Conservation (phyloP, 805 yeast genomes). For the Komagataella pastoris region DNA sequence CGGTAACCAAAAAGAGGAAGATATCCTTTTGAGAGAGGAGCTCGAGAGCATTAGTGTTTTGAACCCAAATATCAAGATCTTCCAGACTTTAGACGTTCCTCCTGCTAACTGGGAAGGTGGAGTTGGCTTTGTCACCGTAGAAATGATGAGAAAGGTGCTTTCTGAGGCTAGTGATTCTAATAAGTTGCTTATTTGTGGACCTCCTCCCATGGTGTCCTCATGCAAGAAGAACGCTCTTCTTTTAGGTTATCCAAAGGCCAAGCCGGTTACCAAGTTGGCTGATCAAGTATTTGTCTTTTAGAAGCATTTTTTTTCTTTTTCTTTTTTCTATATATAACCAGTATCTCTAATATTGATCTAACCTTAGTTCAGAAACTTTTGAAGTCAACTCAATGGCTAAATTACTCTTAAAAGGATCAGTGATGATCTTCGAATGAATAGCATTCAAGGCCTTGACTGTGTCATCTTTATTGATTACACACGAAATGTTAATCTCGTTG, state of each 20-base stretch:
- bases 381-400: slow-evolving; percentile 21
- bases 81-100: slow-evolving; percentile 66
- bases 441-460: slow-evolving; percentile 77
- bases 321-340: not conserved
- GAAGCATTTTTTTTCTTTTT: slow-evolving; percentile 2
- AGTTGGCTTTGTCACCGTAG: slow-evolving; percentile 70
- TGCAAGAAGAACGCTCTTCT: slow-evolving; percentile 65
- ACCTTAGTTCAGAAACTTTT: slow-evolving; percentile 30
- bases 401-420: slow-evolving; percentile 17
- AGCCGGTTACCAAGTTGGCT: slow-evolving; percentile 78
- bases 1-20: slow-evolving; percentile 72
- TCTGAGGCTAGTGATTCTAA: slow-evolving; percentile 48
- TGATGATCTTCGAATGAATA: slow-evolving; percentile 67
- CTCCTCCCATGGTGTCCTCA: slow-evolving; percentile 83
- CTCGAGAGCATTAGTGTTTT: slow-evolving; percentile 49
- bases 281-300: slow-evolving; percentile 85
- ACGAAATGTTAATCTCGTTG: slow-evolving; percentile 91
- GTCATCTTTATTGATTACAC: slow-evolving; percentile 79
- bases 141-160: slow-evolving; percentile 47
- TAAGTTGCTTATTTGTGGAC: slow-evolving; percentile 82
- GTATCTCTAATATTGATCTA: slow-evolving; percentile 13
- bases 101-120: slow-evolving; percentile 66
- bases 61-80: slow-evolving; percentile 50
- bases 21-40: slow-evolving; percentile 70
- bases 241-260: slow-evolving; percentile 74